These are phyloP conservation scores for Ceratocystis harringtonii DNA, from an alignment of 2,329 filamentous ascomycete species.

Conservation along the genomic window DNA sequence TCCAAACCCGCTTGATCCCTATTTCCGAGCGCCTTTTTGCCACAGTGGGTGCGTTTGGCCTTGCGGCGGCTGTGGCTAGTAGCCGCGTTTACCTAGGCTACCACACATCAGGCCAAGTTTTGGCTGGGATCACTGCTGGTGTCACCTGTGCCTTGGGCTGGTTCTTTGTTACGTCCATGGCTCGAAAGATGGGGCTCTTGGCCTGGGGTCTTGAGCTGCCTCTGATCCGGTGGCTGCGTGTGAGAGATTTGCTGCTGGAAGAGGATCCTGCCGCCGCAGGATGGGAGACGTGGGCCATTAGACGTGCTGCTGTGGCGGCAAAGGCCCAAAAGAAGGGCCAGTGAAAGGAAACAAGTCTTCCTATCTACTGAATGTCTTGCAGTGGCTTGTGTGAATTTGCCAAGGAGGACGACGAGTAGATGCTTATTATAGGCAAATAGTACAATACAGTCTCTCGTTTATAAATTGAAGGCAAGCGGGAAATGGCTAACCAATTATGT, in stretches of 20 bases:
- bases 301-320: conserved; percentile 23
- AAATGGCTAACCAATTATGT: background rate
- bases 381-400: background rate
- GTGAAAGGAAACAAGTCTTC: background rate
- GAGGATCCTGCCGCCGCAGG: conserved; percentile 85
- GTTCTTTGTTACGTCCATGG: conserved; percentile 56
- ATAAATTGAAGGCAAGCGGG: too few species aligned
- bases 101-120: conserved; percentile 74
- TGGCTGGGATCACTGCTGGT: conserved; percentile 63
- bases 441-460: too few species aligned
- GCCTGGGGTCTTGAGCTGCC: conserved; percentile 55
- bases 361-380: background rate
- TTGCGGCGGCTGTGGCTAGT: conserved; percentile 56
- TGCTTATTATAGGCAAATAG: background rate
- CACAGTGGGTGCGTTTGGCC: conserved; percentile 40
- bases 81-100: conserved; percentile 87
- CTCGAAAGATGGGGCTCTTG: conserved; percentile 54
- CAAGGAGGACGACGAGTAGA: background rate
- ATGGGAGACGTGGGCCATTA: conserved; percentile 78
- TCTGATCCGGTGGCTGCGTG: conserved; percentile 48
- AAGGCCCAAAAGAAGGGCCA: conserved; percentile 6
- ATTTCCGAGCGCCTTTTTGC: conserved; percentile 42
- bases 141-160: conserved; percentile 56
- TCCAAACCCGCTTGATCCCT: conserved; percentile 34
- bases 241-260: conserved; percentile 71